phyloP scores from a whole-genome alignment of 768 basidiomycete species.

The Leucocoprinus sp. region DNA sequence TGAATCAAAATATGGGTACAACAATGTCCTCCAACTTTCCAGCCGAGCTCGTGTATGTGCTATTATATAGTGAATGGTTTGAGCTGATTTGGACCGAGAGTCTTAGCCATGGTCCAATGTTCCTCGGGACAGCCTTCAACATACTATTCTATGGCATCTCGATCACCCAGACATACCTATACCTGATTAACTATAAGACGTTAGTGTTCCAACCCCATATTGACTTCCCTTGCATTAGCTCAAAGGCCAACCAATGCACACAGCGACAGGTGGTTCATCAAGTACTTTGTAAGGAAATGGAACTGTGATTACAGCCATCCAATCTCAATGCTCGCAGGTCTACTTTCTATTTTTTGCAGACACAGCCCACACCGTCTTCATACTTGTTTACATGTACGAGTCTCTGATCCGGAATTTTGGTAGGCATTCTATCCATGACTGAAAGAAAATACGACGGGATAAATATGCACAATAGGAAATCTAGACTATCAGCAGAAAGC shows the following conservation, averaged over 20 bases:
- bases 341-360: slow-evolving; percentile 38
- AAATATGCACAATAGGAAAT: slow-evolving; percentile 13
- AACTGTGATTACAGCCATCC: too few relatives aligned
- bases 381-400: slow-evolving; percentile 37
- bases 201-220: slow-evolving; percentile 21
- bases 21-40: slow-evolving; percentile 11
- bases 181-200: slow-evolving; percentile 29
- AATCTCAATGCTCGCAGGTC: slow-evolving; percentile 24
- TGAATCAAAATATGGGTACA: too few relatives aligned
- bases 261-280: slow-evolving; percentile 41
- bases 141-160: slow-evolving; percentile 42
- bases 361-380: slow-evolving; percentile 39
- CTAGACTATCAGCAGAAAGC: slow-evolving; percentile 13
- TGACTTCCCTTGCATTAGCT: too few relatives aligned
- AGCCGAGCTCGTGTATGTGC: slow-evolving; percentile 27
- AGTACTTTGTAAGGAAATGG: slow-evolving; percentile 29
- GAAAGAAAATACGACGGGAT: not conserved
- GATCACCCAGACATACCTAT: slow-evolving; percentile 41
- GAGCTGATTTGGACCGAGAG: not conserved
- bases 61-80: not conserved
- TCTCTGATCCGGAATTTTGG: slow-evolving; percentile 41
- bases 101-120: slow-evolving; percentile 39
- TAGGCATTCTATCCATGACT: slow-evolving; percentile 15
- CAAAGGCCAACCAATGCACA: not conserved
- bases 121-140: slow-evolving; percentile 41